These are phyloP conservation scores for Spergularia azorica DNA, from an alignment of 179 eudicot species.

Conservation along the genomic window DNA sequence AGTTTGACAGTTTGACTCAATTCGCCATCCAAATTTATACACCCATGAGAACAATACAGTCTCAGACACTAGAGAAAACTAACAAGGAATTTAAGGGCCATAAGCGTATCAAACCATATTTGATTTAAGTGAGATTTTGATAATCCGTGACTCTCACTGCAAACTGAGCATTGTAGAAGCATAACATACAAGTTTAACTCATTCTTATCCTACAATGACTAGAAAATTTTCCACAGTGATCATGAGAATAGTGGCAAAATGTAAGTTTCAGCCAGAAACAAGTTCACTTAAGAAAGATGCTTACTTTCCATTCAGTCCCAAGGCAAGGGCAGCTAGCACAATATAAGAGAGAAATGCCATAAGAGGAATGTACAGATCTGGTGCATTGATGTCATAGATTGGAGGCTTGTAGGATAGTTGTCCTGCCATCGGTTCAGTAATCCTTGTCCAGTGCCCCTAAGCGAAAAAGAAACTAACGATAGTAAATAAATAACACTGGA, in stretches of 20 bases:
- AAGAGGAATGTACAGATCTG: constrained; percentile 83
- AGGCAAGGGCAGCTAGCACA: constrained; percentile 71
- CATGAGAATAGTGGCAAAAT: background rate
- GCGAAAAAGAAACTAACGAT: background rate
- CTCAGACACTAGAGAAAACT: no score
- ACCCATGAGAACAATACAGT: no score
- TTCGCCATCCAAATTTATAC: no score
- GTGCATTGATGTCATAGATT: constrained; percentile 87
- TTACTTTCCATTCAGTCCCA: constrained; percentile 89
- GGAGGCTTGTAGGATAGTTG: constrained; percentile 87
- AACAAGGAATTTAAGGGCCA: no score
- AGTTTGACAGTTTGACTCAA: no score
- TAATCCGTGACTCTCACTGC: background rate
- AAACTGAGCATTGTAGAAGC: background rate
- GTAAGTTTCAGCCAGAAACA: background rate
- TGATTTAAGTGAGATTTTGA: no score
- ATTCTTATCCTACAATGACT: background rate
- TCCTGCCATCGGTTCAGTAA: constrained; percentile 87
- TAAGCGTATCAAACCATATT: no score
- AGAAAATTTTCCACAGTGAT: background rate
- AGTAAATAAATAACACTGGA: no score
- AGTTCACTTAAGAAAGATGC: constrained; percentile 21
- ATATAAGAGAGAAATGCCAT: constrained; percentile 87
- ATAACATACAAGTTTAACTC: background rate
- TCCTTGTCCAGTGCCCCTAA: constrained; percentile 95